A percentile compares a stretch with the other conserved stretches of the same genome.
phyloP scores from a whole-genome alignment of 2,329 filamentous ascomycete genomes.

The Talaromyces piceae region DNA sequence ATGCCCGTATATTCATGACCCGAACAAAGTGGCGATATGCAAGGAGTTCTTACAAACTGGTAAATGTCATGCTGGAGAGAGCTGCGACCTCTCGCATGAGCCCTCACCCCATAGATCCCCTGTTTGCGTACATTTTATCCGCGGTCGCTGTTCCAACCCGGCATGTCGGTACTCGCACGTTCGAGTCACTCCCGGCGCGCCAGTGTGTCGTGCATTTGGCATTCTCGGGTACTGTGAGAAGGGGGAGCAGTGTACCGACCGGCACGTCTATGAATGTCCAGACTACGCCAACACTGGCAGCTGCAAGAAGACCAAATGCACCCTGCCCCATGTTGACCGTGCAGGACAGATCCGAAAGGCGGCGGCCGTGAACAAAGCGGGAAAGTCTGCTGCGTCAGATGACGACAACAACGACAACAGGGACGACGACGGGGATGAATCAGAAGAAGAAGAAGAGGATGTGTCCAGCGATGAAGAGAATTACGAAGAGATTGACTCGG shows the following conservation, averaged over 20 bases:
- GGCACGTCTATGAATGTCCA: slow-evolving; percentile 89
- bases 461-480: slow-evolving; percentile 71
- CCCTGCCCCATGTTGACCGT: slow-evolving; percentile 78
- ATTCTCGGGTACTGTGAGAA: slow-evolving; percentile 82
- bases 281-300: slow-evolving; percentile 86
- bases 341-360: slow-evolving; percentile 68
- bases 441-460: slow-evolving; percentile 55
- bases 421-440: no score
- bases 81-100: slow-evolving; percentile 88
- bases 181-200: slow-evolving; percentile 65
- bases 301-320: slow-evolving; percentile 76
- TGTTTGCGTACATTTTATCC: slow-evolving; percentile 80
- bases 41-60: slow-evolving; percentile 77
- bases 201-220: slow-evolving; percentile 78
- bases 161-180: slow-evolving; percentile 84
- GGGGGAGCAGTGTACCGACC: slow-evolving; percentile 67
- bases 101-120: slow-evolving; percentile 75
- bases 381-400: slow-evolving; percentile 21
- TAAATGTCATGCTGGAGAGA: slow-evolving; percentile 65
- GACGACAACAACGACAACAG: no score
- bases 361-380: slow-evolving; percentile 37
- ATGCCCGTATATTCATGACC: slow-evolving; percentile 79
- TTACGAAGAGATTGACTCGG: slow-evolving; percentile 60
- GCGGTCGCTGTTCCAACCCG: slow-evolving; percentile 80
- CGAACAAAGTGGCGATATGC: slow-evolving; percentile 81